phyloP scores from a whole-genome alignment of 305 asterid genomes.

The Withania somnifera region DNA sequence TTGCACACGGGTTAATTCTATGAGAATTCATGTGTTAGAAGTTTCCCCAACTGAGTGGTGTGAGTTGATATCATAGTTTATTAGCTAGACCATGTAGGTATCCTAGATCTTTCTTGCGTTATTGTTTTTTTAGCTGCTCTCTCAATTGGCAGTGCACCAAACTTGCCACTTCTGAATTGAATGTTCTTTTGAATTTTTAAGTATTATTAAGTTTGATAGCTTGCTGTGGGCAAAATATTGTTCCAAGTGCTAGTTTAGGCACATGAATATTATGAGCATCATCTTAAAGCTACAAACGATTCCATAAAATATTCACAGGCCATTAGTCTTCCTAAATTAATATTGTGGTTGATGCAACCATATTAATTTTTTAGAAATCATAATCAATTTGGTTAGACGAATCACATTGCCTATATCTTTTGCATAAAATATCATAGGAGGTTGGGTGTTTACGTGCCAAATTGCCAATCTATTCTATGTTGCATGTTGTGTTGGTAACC shows the following conservation, averaged over 20 bases:
- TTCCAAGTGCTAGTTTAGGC: background rate
- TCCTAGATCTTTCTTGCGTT: background rate
- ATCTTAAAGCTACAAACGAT: background rate
- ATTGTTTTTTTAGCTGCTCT: background rate
- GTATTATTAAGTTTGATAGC: background rate
- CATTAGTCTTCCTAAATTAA: background rate
- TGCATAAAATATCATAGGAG: background rate
- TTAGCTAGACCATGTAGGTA: background rate
- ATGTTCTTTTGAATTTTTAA: background rate
- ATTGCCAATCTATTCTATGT: background rate
- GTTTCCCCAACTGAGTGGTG: background rate
- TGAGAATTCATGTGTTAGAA: background rate
- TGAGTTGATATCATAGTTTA: background rate
- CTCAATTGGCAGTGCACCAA: background rate
- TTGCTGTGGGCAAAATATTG: background rate
- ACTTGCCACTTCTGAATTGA: background rate
- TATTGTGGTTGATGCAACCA: background rate
- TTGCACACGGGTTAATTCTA: background rate
- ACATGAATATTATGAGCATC: background rate
- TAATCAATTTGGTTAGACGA: background rate
- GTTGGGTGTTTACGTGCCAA: background rate
- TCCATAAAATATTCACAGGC: background rate
- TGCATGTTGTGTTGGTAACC: constrained; percentile 1
- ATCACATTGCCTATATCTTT: background rate
- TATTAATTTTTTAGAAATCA: background rate